phyloP scores from a whole-genome alignment of 192 early-diverging fungal species.

The Coemansia furcata region DNA sequence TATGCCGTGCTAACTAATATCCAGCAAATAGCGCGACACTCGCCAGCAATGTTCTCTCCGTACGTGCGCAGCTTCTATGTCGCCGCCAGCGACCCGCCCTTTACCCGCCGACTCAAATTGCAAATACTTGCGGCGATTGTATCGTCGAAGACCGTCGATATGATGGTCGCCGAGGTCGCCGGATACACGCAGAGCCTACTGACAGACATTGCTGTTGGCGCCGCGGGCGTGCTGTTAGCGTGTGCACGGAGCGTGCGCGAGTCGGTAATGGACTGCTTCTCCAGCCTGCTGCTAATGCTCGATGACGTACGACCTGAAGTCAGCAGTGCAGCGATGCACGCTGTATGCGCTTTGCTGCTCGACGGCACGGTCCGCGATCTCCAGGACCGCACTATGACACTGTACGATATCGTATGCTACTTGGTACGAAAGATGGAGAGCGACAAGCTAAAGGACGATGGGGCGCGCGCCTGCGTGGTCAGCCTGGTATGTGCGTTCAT shows the following conservation, averaged over 20 bases:
- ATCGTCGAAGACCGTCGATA: constrained; percentile 62
- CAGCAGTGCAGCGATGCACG: constrained; percentile 23
- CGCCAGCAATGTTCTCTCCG: constrained; percentile 69
- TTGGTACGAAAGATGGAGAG: constrained; percentile 21
- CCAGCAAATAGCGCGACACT: constrained; percentile 64
- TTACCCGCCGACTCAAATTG: constrained; percentile 80
- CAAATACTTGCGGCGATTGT: constrained; percentile 75
- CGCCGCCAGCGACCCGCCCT: constrained; percentile 71
- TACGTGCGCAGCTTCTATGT: constrained; percentile 80
- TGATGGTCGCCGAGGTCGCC: constrained; percentile 73
- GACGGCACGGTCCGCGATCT: constrained; percentile 47
- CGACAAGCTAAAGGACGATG: constrained; percentile 6
- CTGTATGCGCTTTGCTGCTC: constrained; percentile 29
- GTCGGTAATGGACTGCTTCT: constrained; percentile 48
- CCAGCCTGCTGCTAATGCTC: constrained; percentile 30
- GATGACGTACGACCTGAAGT: constrained; percentile 24
- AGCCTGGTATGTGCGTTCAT: constrained; percentile 86
- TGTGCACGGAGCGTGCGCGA: constrained; percentile 49
- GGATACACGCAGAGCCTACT: constrained; percentile 34
- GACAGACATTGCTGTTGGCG: constrained; percentile 29
- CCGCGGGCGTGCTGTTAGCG: constrained; percentile 30
- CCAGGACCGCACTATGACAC: constrained; percentile 29
- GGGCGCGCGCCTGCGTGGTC: constrained; percentile 81
- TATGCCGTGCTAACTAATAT: constrained; percentile 78
- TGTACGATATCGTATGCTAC: constrained; percentile 49